Evolutionary conservation across 345 rosid species (phyloP).

Genomic region (Ceriops decandra): DNA sequence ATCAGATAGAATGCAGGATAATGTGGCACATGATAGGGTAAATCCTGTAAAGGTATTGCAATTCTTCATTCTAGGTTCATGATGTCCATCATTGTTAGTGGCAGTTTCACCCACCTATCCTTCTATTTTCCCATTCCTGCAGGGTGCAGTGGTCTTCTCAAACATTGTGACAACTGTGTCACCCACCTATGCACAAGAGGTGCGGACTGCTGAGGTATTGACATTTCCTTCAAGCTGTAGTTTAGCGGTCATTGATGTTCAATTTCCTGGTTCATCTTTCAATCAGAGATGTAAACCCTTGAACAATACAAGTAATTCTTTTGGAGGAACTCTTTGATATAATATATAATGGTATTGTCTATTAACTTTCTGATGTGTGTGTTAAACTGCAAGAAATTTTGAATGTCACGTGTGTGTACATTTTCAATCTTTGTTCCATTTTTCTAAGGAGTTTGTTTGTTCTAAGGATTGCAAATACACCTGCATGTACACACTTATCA

Average conservation of each 20-base stretch:
- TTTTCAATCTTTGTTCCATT: too few relatives aligned
- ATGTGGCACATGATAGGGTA: conserved; percentile 64
- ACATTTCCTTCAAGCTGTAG: conserved; percentile 7
- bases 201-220: conserved; percentile 82
- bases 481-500: too few relatives aligned
- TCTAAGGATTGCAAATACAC: too few relatives aligned
- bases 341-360: too few relatives aligned
- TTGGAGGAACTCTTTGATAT: too few relatives aligned
- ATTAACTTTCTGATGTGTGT: too few relatives aligned
- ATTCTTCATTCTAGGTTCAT: conserved; percentile 2
- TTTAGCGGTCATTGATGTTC: not conserved
- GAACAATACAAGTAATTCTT: too few relatives aligned
- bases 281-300: too few relatives aligned
- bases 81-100: not conserved
- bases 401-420: too few relatives aligned
- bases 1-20: conserved; percentile 97
- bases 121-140: conserved; percentile 20
- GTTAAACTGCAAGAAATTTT: too few relatives aligned
- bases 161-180: conserved; percentile 97
- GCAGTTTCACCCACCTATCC: conserved; percentile 7
- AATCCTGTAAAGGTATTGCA: conserved; percentile 76
- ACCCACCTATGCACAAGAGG: conserved; percentile 95
- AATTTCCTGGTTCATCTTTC: too few relatives aligned
- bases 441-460: too few relatives aligned
- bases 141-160: conserved; percentile 97